phyloP scores from a whole-genome alignment of 2,329 filamentous ascomycete species.

The Nigrospora sphaerica region DNA sequence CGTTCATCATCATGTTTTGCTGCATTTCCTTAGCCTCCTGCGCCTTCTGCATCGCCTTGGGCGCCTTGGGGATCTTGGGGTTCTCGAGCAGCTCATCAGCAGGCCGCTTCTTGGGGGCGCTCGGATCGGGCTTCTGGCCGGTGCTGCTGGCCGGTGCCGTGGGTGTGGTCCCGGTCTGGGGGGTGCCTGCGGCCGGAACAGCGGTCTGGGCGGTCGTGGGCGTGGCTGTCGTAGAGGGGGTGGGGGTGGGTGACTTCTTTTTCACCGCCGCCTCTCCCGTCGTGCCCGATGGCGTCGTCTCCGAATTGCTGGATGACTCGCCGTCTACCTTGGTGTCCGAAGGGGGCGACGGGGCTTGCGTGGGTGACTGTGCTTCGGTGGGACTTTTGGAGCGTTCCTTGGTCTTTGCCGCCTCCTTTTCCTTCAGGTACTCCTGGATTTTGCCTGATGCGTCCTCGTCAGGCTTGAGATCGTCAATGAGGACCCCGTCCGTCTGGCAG shows the following conservation, averaged over 20 bases:
- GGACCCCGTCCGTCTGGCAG: constrained; percentile 82
- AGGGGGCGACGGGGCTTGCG: constrained; percentile 13
- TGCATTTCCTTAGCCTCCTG: constrained; percentile 40
- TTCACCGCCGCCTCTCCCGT: constrained; percentile 17
- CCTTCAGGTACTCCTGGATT: constrained; percentile 66
- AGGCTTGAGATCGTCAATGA: constrained; percentile 82
- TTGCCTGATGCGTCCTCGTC: constrained; percentile 74
- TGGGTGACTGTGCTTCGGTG: constrained; percentile 19
- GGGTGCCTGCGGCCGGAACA: constrained; percentile 14
- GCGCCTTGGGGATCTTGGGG: constrained; percentile 57
- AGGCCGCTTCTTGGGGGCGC: constrained; percentile 67
- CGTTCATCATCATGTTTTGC: constrained; percentile 39
- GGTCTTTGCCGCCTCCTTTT: constrained; percentile 41
- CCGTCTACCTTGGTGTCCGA: constrained; percentile 27
- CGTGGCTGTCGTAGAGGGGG: constrained; percentile 14
- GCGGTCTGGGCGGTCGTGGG: constrained; percentile 12
- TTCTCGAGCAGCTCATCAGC: constrained; percentile 67
- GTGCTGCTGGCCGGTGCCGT: constrained; percentile 14
- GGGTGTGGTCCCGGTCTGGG: constrained; percentile 15
- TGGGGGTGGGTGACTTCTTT: constrained; percentile 15
- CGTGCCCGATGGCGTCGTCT: constrained; percentile 21
- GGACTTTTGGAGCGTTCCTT: constrained; percentile 43
- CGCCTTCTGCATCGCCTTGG: constrained; percentile 55
- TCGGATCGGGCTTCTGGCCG: constrained; percentile 12
- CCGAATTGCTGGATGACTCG: constrained; percentile 21